Percentiles rank a stretch among this genome's conserved stretches.
Conservation (phyloP, 352 stramenopile species). For the Globisporangium paroecandrum region DNA sequence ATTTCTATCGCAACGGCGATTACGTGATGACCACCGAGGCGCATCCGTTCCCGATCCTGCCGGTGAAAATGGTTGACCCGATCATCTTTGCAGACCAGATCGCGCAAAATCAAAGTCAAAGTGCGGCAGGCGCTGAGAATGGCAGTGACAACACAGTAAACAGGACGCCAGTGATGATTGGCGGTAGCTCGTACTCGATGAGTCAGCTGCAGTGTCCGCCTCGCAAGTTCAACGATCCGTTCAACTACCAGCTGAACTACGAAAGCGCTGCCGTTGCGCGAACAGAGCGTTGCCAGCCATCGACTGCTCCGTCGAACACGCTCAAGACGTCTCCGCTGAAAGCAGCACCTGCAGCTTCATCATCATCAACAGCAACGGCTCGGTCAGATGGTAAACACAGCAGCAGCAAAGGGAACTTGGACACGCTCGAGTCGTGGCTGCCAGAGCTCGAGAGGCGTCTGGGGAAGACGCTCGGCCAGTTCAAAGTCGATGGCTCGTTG, state of each 20-base stretch:
- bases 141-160: not conserved
- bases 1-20: conserved; percentile 84
- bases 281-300: conserved; percentile 38
- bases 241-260: conserved; percentile 62
- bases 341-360: not conserved
- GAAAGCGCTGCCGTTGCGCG: conserved; percentile 41
- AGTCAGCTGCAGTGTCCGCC: conserved; percentile 31
- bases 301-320: not conserved
- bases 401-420: not conserved
- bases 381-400: conserved; percentile 2
- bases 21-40: conserved; percentile 97
- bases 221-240: conserved; percentile 48
- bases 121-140: not conserved
- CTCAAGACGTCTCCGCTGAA: not conserved
- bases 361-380: not conserved
- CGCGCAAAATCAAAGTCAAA: not conserved
- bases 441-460: conserved; percentile 48
- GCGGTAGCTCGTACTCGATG: conserved; percentile 16
- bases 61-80: conserved; percentile 38
- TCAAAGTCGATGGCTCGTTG: conserved; percentile 7
- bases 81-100: conserved; percentile 32
- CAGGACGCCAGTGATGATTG: conserved; percentile 13
- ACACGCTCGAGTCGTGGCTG: conserved; percentile 43
- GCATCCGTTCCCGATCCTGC: conserved; percentile 89
- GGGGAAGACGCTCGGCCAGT: conserved; percentile 19